Evolutionary conservation across 305 asterid species (phyloP), one percentile per base, ranked within the genome.

Genomic region (Caryopteris hybrid): DNA sequence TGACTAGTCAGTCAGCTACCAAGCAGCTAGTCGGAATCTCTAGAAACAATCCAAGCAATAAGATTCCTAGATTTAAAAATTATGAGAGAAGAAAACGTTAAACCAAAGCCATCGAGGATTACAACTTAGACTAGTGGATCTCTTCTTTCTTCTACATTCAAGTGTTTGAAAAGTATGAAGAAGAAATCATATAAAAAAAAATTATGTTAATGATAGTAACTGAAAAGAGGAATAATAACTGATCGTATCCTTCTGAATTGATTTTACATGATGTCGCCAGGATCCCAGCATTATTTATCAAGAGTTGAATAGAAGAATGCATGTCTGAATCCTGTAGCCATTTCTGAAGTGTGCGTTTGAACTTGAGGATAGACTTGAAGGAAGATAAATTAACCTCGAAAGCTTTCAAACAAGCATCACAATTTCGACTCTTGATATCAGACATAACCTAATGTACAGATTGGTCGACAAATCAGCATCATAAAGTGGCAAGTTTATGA

Each of bases 251-350:
- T 79, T 90, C 88, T 48, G 80, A 68, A 39, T 89, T 86, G 79
- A 80, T 29, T 81, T 96, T 82, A 69, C 67, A 14, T 17, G 95
- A 82, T 45, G 92, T 90, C 51, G 97, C 95, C 53, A 92, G 78
- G 77, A 90, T 85, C 69, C 97, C 98, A 66, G 96, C 97, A 78
- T 92, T 88, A 83, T 92, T 92, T 81, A 92, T 83, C 72, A 92
- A 77, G 69, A 92, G 81, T 68, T 92, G 98, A 78, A 92, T 63
- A 64, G 97, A 92, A 46, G 78, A 62, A 78, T 92, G 94, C 84
- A 88, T 64, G 73, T 81, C 71, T 41, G 91, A 87, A 73, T 88
- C 97, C 70, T 46, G 34, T 23, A 86, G 80, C 98, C 98, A 92
- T 63, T 83, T 86, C 81, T 84, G 79, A 76, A 92, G 91, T 56